A percentile compares a stretch with the other conserved stretches of the same genome.
phyloP scores from a whole-genome alignment of 495 filamentous ascomycete genomes.

The Bacidia rubella region DNA sequence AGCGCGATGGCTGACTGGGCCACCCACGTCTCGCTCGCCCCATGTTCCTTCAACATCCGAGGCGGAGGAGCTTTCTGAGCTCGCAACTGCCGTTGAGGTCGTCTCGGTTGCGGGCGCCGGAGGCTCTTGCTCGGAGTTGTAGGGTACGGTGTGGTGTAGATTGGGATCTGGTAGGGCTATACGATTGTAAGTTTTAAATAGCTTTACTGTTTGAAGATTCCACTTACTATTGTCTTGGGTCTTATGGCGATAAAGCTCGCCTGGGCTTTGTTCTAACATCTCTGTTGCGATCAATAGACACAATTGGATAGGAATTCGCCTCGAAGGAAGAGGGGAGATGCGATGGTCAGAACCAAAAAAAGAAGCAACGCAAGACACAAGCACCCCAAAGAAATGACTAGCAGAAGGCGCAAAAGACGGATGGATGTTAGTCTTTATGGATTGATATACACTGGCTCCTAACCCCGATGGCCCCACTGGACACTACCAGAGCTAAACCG shows the following conservation, averaged over 20 bases:
- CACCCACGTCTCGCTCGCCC: constrained; percentile 59
- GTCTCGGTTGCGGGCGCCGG: constrained; percentile 13
- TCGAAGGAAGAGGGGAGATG: background rate
- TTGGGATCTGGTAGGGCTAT: constrained; percentile 7
- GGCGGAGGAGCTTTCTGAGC: constrained; percentile 8
- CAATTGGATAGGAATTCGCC: background rate
- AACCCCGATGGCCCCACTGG: too few relatives aligned
- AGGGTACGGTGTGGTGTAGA: constrained; percentile 11
- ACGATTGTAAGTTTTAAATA: background rate
- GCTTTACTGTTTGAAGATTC: background rate
- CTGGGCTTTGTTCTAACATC: constrained; percentile 17
- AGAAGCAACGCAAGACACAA: too few relatives aligned
- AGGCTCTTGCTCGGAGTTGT: background rate
- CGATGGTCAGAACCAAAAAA: too few relatives aligned
- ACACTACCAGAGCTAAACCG: too few relatives aligned
- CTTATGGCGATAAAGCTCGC: constrained; percentile 14
- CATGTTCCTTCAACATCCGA: constrained; percentile 44
- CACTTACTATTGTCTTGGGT: constrained; percentile 12
- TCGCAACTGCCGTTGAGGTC: constrained; percentile 12
- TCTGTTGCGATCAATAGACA: background rate
- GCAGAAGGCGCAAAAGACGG: too few relatives aligned
- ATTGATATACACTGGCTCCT: too few relatives aligned
- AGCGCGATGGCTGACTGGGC: constrained; percentile 43
- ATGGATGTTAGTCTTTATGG: too few relatives aligned
- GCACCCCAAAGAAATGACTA: too few relatives aligned